These are phyloP conservation scores for Tetradesmus lagerheimii DNA, from an alignment of 139 green algal genomes.

Conservation along the genomic window DNA sequence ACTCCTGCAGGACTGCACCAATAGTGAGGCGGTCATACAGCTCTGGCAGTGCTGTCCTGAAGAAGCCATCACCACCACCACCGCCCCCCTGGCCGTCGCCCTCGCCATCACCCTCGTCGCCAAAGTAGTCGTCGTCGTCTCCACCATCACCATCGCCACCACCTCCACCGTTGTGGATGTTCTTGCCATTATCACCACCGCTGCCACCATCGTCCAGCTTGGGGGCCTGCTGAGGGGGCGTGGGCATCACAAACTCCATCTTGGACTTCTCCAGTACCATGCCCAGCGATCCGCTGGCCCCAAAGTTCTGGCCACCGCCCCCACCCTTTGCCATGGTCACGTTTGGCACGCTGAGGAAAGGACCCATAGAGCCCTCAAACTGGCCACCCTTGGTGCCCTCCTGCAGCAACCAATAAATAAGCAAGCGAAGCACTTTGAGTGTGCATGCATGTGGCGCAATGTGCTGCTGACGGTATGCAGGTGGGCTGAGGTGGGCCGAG, in stretches of 20 bases:
- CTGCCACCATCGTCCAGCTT: slow-evolving; percentile 87
- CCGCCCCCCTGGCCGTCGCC: slow-evolving; percentile 87
- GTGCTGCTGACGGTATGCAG: background rate
- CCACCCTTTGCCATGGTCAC: slow-evolving; percentile 52
- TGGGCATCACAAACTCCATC: slow-evolving; percentile 72
- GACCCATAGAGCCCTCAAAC: background rate
- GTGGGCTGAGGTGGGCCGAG: slow-evolving; percentile 24
- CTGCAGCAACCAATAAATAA: slow-evolving; percentile 9
- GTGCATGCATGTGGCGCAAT: slow-evolving; percentile 29
- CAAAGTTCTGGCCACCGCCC: slow-evolving; percentile 51
- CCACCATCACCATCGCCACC: slow-evolving; percentile 81
- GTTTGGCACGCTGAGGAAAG: slow-evolving; percentile 51
- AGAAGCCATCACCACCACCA: slow-evolving; percentile 81
- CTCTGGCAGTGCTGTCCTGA: slow-evolving; percentile 81
- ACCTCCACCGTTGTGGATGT: slow-evolving; percentile 89
- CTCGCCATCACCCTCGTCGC: slow-evolving; percentile 74
- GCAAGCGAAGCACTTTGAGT: background rate
- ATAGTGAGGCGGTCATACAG: slow-evolving; percentile 94
- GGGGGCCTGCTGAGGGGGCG: slow-evolving; percentile 50
- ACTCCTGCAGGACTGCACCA: slow-evolving; percentile 89
- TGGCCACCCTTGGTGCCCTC: slow-evolving; percentile 13
- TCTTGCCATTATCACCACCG: slow-evolving; percentile 89
- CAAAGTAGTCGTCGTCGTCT: slow-evolving; percentile 96
- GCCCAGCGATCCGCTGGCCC: slow-evolving; percentile 50
- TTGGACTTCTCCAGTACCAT: slow-evolving; percentile 59